Evolutionary conservation across 1,284 basidiomycete genomes (phyloP), one percentile per base, ranked within the genome.

Genomic region (Agroathelia rolfsii): DNA sequence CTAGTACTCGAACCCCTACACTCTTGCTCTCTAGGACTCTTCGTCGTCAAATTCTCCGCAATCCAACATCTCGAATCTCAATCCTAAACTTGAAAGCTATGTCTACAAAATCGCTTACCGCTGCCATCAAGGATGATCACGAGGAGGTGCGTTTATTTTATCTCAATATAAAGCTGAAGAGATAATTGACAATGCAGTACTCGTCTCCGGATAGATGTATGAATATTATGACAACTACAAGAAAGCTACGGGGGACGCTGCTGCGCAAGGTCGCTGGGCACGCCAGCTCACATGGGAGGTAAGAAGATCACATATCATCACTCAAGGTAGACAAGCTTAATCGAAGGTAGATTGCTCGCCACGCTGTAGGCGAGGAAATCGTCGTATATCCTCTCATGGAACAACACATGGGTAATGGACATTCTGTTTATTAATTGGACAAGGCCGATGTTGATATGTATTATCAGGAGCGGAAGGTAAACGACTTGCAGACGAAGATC

Each of bases 371-470:
- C 4, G 76, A 79, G 47, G 76, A 80, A 49, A 66, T 78, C 29
- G 62, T 80, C 13, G 68, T 77, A 1, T 77, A 80, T 43, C 76
- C 76, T 4, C 59, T 78, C 32, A 69, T 80, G 64, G 74, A 80
- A 50, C 59, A 70, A 42, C 57, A 71, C 39, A 60, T 79, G 32
- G 74, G 74, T 3, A 50, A 55, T n/a, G n/a, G n/a, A n/a, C n/a
- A n/a, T n/a, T n/a, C n/a, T n/a, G n/a, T n/a, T n/a, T n/a, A n/a
- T n/a, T n/a, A n/a, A n/a, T n/a, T n/a, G n/a, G n/a, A n/a, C n/a
- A n/a, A n/a, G n/a, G n/a, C n/a, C n/a, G n/a, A n/a, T n/a, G n/a
- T n/a, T n/a, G n/a, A n/a, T n/a, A n/a, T n/a, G n/a, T n/a, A n/a
- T n/a, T n/a, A n/a, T n/a, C n/a, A n/a, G n/a, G n/a, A n/a, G n/a